Percentiles rank a stretch among this genome's conserved stretches.
Evolutionary conservation across 495 filamentous ascomycete genomes (phyloP).

Genomic region (Xeromyces bisporus): DNA sequence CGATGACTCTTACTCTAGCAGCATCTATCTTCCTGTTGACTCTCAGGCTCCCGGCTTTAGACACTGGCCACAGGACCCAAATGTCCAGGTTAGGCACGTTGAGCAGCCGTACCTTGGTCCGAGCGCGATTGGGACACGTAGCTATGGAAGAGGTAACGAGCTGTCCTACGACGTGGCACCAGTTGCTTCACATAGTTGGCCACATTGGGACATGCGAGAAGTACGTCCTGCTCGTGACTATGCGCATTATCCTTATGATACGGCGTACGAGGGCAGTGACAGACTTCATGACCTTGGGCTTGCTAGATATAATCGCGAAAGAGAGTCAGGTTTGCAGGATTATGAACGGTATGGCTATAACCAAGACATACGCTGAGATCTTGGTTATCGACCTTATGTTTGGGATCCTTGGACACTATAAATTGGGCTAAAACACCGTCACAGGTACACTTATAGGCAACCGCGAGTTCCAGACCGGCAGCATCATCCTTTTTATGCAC

Average conservation of each 20-base stretch:
- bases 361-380: neutral
- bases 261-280: neutral
- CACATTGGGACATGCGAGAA: constrained; percentile 5
- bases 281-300: constrained; percentile 1
- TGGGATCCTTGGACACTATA: neutral
- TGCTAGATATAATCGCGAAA: too few relatives aligned
- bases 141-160: constrained; percentile 6
- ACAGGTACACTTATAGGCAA: too few relatives aligned
- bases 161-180: constrained; percentile 4
- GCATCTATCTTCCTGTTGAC: constrained; percentile 23
- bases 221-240: constrained; percentile 2
- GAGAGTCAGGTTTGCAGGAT: too few relatives aligned
- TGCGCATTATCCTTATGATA: constrained; percentile 1
- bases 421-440: constrained; percentile 3
- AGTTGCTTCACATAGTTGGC: constrained; percentile 4
- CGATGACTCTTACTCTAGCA: constrained; percentile 19
- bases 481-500: too few relatives aligned
- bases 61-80: too few relatives aligned
- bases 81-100: too few relatives aligned
- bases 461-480: too few relatives aligned
- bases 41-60: constrained; percentile 10
- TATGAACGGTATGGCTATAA: constrained; percentile 11
- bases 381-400: too few relatives aligned
- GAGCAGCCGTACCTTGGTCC: constrained; percentile 9
- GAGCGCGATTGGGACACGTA: constrained; percentile 3